A percentile compares a stretch with the other conserved stretches of the same genome.
Conservation (phyloP, 805 yeast species). For the Candida lessepsii region DNA sequence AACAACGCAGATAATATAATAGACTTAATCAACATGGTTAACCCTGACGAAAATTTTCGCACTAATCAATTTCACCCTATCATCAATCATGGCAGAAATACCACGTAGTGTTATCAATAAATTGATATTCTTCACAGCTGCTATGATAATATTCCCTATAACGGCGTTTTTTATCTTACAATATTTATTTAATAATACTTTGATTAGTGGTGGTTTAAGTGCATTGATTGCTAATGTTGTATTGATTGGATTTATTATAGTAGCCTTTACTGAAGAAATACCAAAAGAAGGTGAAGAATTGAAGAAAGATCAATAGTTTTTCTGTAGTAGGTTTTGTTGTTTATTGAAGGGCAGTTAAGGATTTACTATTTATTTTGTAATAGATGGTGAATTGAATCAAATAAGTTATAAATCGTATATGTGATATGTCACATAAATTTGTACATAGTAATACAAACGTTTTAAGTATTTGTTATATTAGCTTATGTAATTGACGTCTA, state of each 20-base stretch:
- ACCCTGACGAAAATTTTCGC: slow-evolving; percentile 10
- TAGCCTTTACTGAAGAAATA: slow-evolving; percentile 70
- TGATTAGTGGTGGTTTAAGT: slow-evolving; percentile 77
- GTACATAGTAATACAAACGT: too few relatives aligned
- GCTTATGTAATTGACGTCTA: too few relatives aligned
- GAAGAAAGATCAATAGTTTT: slow-evolving; percentile 6
- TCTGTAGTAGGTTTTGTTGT: too few relatives aligned
- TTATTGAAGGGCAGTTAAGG: too few relatives aligned
- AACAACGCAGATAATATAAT: slow-evolving; percentile 1
- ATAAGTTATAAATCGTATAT: too few relatives aligned
- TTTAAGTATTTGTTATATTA: too few relatives aligned
- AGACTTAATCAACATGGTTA: slow-evolving; percentile 13
- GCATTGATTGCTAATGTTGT: slow-evolving; percentile 76
- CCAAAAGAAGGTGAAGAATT: slow-evolving; percentile 22
- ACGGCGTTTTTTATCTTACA: slow-evolving; percentile 58
- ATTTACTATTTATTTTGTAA: too few relatives aligned
- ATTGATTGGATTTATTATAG: slow-evolving; percentile 67
- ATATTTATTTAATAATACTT: slow-evolving; percentile 48
- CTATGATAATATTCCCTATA: slow-evolving; percentile 72
- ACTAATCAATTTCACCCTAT: background rate
- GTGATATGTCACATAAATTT: too few relatives aligned
- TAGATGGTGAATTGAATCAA: too few relatives aligned
- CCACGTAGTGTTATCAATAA: slow-evolving; percentile 61
- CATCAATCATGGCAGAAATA: slow-evolving; percentile 28
- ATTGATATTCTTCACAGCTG: slow-evolving; percentile 69